These are phyloP conservation scores for Chaetomium globosum DNA, from an alignment of 2,329 filamentous ascomycete species.

Conservation along the genomic window DNA sequence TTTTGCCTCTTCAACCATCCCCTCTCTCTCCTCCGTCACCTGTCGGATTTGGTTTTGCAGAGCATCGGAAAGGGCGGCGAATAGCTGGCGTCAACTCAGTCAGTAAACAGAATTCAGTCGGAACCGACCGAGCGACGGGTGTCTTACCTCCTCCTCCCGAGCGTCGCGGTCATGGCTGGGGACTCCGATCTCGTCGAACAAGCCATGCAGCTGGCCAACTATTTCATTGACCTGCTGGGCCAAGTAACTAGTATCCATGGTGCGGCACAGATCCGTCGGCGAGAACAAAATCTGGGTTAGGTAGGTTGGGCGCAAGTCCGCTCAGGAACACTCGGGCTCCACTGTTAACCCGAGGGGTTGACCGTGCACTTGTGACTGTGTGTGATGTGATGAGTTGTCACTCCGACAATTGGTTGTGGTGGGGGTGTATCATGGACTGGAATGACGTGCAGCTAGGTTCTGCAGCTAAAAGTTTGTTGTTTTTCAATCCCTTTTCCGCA, in stretches of 20 bases:
- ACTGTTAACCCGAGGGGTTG: background rate
- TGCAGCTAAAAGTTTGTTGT: constrained; percentile 35
- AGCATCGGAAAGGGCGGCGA: constrained; percentile 86
- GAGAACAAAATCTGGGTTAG: background rate
- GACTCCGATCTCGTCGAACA: constrained; percentile 98
- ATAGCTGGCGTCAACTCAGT: constrained; percentile 63
- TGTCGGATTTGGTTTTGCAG: constrained; percentile 85
- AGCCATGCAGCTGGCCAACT: constrained; percentile 85
- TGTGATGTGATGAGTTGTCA: constrained; percentile 26
- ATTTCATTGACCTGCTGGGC: constrained; percentile 94
- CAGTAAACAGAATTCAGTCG: constrained; percentile 17
- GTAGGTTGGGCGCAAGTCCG: constrained; percentile 9
- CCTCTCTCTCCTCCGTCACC: constrained; percentile 85
- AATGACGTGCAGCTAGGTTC: constrained; percentile 37
- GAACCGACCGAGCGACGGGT: constrained; percentile 22
- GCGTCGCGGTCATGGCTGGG: constrained; percentile 87
- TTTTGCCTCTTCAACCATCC: constrained; percentile 86
- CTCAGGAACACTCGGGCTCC: constrained; percentile 13
- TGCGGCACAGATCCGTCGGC: constrained; percentile 13
- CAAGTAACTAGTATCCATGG: constrained; percentile 89
- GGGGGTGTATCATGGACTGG: constrained; percentile 36
- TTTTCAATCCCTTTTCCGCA: constrained; percentile 29
- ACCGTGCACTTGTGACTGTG: constrained; percentile 6
- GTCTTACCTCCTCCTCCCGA: constrained; percentile 80
- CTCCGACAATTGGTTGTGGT: constrained; percentile 27